Evolutionary conservation across 1,284 basidiomycete genomes (phyloP).

Genomic region (Kwoniella shivajii): DNA sequence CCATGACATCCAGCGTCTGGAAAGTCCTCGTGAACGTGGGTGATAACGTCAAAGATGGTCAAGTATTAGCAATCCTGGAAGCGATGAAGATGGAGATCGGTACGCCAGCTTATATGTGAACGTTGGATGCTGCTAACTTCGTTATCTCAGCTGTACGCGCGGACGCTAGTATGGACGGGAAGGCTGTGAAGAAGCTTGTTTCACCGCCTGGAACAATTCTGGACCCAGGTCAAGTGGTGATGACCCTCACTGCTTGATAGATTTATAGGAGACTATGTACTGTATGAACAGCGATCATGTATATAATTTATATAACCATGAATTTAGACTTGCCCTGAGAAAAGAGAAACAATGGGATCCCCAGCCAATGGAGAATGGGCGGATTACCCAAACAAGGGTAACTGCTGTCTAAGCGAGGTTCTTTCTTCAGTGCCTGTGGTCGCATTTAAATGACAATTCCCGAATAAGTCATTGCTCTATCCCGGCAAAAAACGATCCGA

Average conservation of each 20-base stretch:
- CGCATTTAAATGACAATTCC: no score
- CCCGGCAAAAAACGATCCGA: no score
- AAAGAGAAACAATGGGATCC: no score
- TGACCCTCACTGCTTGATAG: slow-evolving; percentile 16
- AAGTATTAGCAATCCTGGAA: slow-evolving; percentile 64
- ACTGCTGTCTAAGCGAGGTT: neutral
- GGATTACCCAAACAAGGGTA: neutral
- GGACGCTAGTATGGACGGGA: slow-evolving; percentile 37
- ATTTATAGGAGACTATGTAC: no score
- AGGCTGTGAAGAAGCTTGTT: slow-evolving; percentile 31
- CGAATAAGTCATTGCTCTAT: no score
- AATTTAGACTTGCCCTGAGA: no score
- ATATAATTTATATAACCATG: no score
- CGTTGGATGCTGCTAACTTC: neutral
- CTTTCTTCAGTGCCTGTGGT: neutral
- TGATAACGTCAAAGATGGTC: slow-evolving; percentile 58
- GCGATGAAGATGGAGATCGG: slow-evolving; percentile 71
- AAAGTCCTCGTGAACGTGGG: slow-evolving; percentile 60
- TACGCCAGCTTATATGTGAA: slow-evolving; percentile 12
- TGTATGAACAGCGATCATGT: no score
- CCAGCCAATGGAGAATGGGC: no score
- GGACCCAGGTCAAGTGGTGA: slow-evolving; percentile 30
- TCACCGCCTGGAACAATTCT: slow-evolving; percentile 30
- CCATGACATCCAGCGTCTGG: slow-evolving; percentile 63
- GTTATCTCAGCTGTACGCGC: slow-evolving; percentile 30